Percentiles rank a stretch among this genome's conserved stretches.
phyloP scores from a whole-genome alignment of 768 basidiomycete species.

The Rhizopogon vinicolor region DNA sequence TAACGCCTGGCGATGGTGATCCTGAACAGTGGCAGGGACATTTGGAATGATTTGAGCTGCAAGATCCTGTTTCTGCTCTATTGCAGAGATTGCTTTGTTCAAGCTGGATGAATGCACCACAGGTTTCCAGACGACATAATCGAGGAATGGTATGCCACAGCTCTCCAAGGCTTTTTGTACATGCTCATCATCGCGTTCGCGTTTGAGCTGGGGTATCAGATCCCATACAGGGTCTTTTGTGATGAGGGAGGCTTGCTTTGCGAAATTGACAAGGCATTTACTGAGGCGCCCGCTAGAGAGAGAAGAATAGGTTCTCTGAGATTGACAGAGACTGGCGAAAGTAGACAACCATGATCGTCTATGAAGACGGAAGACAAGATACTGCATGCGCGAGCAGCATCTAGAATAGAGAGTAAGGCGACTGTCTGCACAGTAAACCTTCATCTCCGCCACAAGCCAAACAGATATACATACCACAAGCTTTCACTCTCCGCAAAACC shows the following conservation, averaged over 20 bases:
- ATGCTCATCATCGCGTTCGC: constrained; percentile 1
- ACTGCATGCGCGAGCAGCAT: constrained; percentile 14
- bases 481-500: constrained; percentile 27
- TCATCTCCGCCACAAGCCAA: constrained; percentile 30
- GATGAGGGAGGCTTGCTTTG: constrained; percentile 30
- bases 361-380: constrained; percentile 9
- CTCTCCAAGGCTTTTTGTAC: constrained; percentile 23
- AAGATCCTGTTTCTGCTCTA: constrained; percentile 10
- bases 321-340: not conserved
- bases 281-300: constrained; percentile 18
- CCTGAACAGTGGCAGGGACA: not conserved
- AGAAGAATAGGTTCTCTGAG: constrained; percentile 11
- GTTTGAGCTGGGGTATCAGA: constrained; percentile 31
- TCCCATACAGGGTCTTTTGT: constrained; percentile 39
- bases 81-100: constrained; percentile 20
- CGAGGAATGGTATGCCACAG: constrained; percentile 28
- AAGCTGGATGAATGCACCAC: constrained; percentile 32
- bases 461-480: constrained; percentile 22
- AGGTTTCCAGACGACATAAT: constrained; percentile 37
- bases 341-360: not conserved
- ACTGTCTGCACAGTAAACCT: not conserved
- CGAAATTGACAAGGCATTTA: constrained; percentile 18
- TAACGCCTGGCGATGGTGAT: not conserved
- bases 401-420: constrained; percentile 3
- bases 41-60: not conserved